Conservation (phyloP, 1,284 basidiomycete genomes). For the Ganoderma sinense region DNA sequence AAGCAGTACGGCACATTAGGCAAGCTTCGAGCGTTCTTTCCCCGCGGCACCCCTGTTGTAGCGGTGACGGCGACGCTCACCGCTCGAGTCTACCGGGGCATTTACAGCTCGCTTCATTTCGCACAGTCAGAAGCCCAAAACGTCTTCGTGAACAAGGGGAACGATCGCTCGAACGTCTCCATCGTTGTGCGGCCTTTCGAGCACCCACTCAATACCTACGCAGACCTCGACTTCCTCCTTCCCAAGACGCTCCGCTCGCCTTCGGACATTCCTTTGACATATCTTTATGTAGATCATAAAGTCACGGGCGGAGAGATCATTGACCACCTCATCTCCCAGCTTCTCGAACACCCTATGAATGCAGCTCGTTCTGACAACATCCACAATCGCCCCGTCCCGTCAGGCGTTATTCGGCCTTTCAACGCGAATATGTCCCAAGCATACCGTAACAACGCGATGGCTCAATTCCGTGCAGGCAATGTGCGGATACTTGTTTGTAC, state of each 20-base stretch:
- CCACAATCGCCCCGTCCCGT: too few species aligned
- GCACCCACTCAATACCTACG: constrained; percentile 44
- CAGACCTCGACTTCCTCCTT: constrained; percentile 48
- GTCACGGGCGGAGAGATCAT: constrained; percentile 28
- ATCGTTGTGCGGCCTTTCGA: constrained; percentile 47
- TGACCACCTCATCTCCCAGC: constrained; percentile 22
- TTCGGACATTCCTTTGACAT: constrained; percentile 31
- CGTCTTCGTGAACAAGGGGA: constrained; percentile 38
- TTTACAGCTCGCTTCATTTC: constrained; percentile 39
- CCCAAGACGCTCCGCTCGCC: constrained; percentile 13
- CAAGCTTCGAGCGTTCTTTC: too few species aligned
- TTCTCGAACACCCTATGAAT: too few species aligned
- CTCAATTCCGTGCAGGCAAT: constrained; percentile 18
- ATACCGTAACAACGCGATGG: constrained; percentile 28
- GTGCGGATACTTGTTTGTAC: constrained; percentile 35
- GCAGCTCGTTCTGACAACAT: too few species aligned
- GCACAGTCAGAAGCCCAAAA: neutral
- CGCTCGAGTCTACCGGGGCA: neutral
- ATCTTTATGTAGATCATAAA: constrained; percentile 34
- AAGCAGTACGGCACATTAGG: too few species aligned
- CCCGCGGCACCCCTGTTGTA: too few species aligned
- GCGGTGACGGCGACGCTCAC: too few species aligned
- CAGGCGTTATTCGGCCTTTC: constrained; percentile 28
- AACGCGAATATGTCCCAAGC: constrained; percentile 29
- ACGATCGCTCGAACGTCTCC: constrained; percentile 49